phyloP scores from a whole-genome alignment of 139 green algal species.

The Penium margaritaceum region DNA sequence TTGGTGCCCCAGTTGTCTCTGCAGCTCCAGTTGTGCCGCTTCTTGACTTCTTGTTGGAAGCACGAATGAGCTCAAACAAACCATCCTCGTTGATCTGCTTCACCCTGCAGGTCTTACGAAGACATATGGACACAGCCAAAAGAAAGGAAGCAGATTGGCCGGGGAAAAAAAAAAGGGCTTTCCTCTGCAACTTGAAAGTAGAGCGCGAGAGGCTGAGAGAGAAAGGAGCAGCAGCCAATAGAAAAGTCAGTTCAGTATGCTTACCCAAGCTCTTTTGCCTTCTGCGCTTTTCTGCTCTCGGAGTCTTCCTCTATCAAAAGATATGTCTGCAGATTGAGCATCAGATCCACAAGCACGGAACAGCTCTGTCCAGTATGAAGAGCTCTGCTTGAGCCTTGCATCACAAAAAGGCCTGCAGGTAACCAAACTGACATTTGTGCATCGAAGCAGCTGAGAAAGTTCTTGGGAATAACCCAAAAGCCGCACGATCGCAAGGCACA shows the following conservation, averaged over 20 bases:
- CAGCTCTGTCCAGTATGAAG: background rate
- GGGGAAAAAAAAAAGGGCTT: background rate
- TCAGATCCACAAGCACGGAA: background rate
- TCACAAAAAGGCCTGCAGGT: background rate
- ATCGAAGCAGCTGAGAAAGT: background rate
- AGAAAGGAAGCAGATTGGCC: background rate
- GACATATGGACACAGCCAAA: background rate
- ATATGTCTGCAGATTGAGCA: slow-evolving; percentile 22
- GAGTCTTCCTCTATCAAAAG: slow-evolving; percentile 38
- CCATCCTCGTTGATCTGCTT: slow-evolving; percentile 36
- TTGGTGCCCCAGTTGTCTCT: background rate
- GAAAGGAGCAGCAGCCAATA: background rate
- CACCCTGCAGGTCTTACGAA: slow-evolving; percentile 2
- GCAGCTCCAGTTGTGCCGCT: background rate
- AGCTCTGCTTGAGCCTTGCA: background rate
- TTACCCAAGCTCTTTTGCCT: slow-evolving; percentile 44
- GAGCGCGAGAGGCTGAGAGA: no score
- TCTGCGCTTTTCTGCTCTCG: slow-evolving; percentile 39
- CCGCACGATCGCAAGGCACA: no score
- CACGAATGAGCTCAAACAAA: slow-evolving; percentile 44
- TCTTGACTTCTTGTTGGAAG: slow-evolving; percentile 16
- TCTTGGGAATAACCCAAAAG: background rate
- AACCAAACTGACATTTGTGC: background rate
- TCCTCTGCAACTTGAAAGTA: no score
- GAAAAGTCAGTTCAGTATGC: background rate